Evolutionary conservation across 2,329 filamentous ascomycete genomes (phyloP).

Genomic region (Parascedosporium putredinis): DNA sequence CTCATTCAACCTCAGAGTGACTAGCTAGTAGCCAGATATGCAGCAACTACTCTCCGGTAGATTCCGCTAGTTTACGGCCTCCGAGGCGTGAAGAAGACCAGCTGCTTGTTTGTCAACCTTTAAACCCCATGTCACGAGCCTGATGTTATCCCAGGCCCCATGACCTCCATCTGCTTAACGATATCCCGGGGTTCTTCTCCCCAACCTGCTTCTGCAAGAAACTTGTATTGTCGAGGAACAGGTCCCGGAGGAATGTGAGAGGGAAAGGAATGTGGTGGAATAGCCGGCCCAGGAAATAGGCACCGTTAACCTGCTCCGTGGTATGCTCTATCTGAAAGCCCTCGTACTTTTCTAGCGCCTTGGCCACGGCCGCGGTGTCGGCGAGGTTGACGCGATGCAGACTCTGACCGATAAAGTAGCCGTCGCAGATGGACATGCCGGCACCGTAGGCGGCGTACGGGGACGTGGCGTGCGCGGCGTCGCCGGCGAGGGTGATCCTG

Average conservation of each 20-base stretch:
- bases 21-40: too few relatives aligned
- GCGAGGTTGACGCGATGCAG: constrained; percentile 7
- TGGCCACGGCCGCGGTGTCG: neutral
- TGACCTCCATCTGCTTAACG: neutral
- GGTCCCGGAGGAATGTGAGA: constrained; percentile 3
- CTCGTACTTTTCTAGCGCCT: neutral
- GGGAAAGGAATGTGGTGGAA: constrained; percentile 11
- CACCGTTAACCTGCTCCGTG: neutral
- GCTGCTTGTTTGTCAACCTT: too few relatives aligned
- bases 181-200: neutral
- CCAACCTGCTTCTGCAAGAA: neutral
- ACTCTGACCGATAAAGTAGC: constrained; percentile 9
- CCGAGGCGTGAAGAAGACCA: too few relatives aligned
- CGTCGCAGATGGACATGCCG: constrained; percentile 12
- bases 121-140: neutral
- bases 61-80: too few relatives aligned
- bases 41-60: too few relatives aligned
- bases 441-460: constrained; percentile 14
- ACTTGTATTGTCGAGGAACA: neutral
- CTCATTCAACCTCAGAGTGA: too few relatives aligned
- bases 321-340: neutral
- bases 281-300: constrained; percentile 10
- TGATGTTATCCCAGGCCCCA: neutral
- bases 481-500: constrained; percentile 12
- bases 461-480: constrained; percentile 14